Base-by-base conservation (phyloP, 73 alveolate species). In the Tetrahymena borealis region DNA sequence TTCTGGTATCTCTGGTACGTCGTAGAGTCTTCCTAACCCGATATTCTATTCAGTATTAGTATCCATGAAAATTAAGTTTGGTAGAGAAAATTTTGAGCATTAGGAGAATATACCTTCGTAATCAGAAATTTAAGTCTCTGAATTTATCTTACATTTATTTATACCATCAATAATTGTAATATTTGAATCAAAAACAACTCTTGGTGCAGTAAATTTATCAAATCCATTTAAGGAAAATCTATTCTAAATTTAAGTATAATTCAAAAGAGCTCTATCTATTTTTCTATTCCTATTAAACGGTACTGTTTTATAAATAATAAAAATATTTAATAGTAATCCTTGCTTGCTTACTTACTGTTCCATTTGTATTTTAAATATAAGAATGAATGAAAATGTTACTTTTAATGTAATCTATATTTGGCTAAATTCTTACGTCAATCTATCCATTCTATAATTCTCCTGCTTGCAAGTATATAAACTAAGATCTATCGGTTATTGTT, bases 401-500 rank as follows among this genome's bases (percentile, higher is more conserved):
- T 4, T 11, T 15, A 60, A 60, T 0, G 13, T 20, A 60, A 60
- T 60, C 85, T 18, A 60, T 6, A 60, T 60, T 60, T 24, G 85
- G 20, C 18, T 32, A 24, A 0, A 60, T 0, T 35, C 31, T 20
- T 35, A 60, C 28, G 28, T 60, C 85, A 15, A 60, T 13, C 31
- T 60, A n/a, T 60, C 85, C 85, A 60, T 18, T 24, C 9, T 32
- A 32, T 60, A 60, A 35, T 85, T 97, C 98, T 4, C 98, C 98
- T 78, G 96, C 33, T 90, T 95, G 92, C 43, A 97, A 40, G 91
- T 95, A 97, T 32, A 97, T 97, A 39, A 96, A 91, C 16, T 98
- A 98, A 24, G 98, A 97, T 40, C 94, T 95, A 85, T 97, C 98
- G 38, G 96, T 93, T 12, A 97, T 93, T 13, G 98, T 95, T 77